These are phyloP conservation scores for Curvularia verruculosa DNA, from an alignment of 2,329 filamentous ascomycete genomes.

Conservation along the genomic window DNA sequence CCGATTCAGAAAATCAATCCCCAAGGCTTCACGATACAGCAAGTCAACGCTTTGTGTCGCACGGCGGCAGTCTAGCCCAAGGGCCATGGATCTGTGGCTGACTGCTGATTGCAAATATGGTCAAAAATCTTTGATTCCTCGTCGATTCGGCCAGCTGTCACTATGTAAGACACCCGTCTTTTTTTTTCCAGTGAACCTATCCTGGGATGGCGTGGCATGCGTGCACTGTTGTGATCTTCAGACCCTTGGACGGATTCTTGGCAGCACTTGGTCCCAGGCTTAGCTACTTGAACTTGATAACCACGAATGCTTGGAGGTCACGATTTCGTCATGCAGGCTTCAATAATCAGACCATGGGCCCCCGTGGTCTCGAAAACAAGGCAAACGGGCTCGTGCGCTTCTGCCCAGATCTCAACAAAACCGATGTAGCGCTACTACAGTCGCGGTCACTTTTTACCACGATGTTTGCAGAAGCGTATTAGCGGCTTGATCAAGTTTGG, in stretches of 20 bases:
- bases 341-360: not conserved
- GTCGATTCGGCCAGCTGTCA: not conserved
- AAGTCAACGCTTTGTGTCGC: not conserved
- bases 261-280: too few relatives aligned
- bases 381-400: not conserved
- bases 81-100: not conserved
- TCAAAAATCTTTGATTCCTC: not conserved
- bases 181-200: not conserved
- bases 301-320: not conserved
- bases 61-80: too few relatives aligned
- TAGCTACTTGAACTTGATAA: not conserved
- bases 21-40: not conserved
- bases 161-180: not conserved
- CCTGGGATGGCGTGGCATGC: not conserved
- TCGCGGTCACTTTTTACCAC: not conserved
- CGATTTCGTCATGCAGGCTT: not conserved
- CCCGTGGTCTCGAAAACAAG: not conserved
- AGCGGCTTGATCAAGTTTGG: not conserved
- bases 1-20: not conserved
- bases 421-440: not conserved
- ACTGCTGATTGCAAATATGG: not conserved
- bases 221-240: not conserved
- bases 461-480: too few relatives aligned
- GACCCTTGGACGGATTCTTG: not conserved
- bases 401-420: not conserved